These are phyloP conservation scores for Cucurbitaria berberidis DNA, from an alignment of 2,329 filamentous ascomycete genomes.

Conservation along the genomic window DNA sequence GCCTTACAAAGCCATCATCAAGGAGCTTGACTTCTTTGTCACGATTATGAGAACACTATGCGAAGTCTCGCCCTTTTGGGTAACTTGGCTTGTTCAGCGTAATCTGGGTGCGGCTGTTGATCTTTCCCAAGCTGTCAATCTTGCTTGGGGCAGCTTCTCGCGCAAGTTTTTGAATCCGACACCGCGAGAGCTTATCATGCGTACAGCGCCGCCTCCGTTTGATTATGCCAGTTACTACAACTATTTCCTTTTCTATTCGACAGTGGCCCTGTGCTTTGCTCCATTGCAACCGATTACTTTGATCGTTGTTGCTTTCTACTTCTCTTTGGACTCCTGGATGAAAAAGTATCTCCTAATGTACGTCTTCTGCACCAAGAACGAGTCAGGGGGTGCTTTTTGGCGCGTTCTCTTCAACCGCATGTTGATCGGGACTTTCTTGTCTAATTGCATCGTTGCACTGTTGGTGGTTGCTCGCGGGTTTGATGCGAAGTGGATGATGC, in stretches of 20 bases:
- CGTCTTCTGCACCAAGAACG: constrained; percentile 94
- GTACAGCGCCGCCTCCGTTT: constrained; percentile 89
- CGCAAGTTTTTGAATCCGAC: constrained; percentile 87
- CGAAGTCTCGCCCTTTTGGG: constrained; percentile 87
- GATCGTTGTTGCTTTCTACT: constrained; percentile 87
- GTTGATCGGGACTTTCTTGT: constrained; percentile 78
- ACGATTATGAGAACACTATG: constrained; percentile 77
- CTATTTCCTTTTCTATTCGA: constrained; percentile 94
- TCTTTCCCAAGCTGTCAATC: constrained; percentile 83
- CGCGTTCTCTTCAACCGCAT: constrained; percentile 91
- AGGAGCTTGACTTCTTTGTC: constrained; percentile 66
- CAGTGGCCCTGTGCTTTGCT: constrained; percentile 84
- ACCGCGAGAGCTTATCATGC: constrained; percentile 86
- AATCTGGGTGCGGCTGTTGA: constrained; percentile 94
- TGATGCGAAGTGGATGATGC: constrained; percentile 57
- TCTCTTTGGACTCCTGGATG: constrained; percentile 81
- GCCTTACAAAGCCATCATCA: constrained; percentile 67
- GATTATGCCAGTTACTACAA: constrained; percentile 98
- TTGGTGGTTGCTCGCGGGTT: constrained; percentile 72
- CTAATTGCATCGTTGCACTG: constrained; percentile 79
- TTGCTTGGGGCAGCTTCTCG: constrained; percentile 83
- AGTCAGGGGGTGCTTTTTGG: constrained; percentile 94
- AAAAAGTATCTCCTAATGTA: constrained; percentile 97
- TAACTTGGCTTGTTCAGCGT: constrained; percentile 76
- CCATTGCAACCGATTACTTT: constrained; percentile 87